Evolutionary conservation across 2,329 filamentous ascomycete genomes (phyloP).

Genomic region (Trichoderma sp.): DNA sequence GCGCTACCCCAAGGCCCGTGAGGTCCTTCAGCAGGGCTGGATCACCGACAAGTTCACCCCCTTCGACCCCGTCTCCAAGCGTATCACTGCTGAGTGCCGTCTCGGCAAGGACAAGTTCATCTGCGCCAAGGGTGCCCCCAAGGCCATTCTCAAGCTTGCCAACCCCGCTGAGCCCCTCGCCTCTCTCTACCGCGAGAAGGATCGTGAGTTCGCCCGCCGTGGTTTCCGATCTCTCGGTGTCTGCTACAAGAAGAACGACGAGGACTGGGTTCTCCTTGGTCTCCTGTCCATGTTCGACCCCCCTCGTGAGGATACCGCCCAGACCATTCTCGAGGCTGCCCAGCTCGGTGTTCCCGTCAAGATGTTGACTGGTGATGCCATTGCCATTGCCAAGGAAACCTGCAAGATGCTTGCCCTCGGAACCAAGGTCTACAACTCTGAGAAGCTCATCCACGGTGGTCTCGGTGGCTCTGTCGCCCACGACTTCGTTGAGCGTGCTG

Average conservation of each 20-base stretch:
- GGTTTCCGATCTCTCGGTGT: conserved; percentile 94
- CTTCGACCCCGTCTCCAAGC: conserved; percentile 93
- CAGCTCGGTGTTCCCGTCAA: conserved; percentile 86
- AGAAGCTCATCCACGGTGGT: conserved; percentile 86
- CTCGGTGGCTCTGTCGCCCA: conserved; percentile 92
- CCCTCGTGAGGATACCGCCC: conserved; percentile 85
- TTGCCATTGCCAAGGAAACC: conserved; percentile 90
- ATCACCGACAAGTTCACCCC: conserved; percentile 77
- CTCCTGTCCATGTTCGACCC: conserved; percentile 95
- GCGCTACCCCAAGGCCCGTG: conserved; percentile 81
- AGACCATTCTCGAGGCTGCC: conserved; percentile 89
- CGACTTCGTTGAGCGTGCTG: conserved; percentile 92
- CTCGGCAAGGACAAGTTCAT: conserved; percentile 81
- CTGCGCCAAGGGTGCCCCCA: conserved; percentile 89
- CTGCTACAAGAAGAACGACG: conserved; percentile 82
- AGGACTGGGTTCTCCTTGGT: conserved; percentile 86
- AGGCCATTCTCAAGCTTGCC: conserved; percentile 85
- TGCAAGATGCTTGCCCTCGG: conserved; percentile 89
- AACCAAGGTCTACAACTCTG: conserved; percentile 92
- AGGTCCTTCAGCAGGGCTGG: conserved; percentile 79
- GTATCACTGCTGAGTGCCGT: conserved; percentile 81
- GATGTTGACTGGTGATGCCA: conserved; percentile 94
- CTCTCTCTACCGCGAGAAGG: conserved; percentile 87
- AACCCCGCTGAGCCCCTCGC: conserved; percentile 78
- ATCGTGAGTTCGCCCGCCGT: conserved; percentile 87